These are phyloP conservation scores for Prunus dulcis DNA, from an alignment of 306 rosid genomes.

Conservation along the genomic window DNA sequence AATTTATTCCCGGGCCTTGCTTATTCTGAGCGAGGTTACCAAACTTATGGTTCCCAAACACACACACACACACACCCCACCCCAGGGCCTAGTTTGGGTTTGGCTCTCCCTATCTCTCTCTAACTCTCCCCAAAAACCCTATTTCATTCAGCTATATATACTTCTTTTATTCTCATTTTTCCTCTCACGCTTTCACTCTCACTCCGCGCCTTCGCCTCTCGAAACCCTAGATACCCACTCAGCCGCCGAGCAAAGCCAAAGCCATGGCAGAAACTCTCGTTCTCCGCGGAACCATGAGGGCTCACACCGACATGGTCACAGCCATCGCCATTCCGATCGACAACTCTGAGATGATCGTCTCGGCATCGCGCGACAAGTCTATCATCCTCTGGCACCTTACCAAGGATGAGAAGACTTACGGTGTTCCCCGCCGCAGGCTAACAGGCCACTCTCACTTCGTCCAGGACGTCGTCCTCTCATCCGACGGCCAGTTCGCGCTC, in stretches of 20 bases:
- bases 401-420: constrained; percentile 86
- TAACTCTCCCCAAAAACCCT: constrained; percentile 35
- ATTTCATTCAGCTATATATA: constrained; percentile 16
- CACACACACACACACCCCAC: neutral
- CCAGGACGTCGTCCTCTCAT: constrained; percentile 88
- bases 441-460: constrained; percentile 93
- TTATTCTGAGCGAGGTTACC: neutral
- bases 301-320: constrained; percentile 90
- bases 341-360: constrained; percentile 82
- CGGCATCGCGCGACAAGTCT: constrained; percentile 90
- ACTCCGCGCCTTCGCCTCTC: neutral
- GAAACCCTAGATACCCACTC: constrained; percentile 3
- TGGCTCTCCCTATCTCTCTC: neutral
- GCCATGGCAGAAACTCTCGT: constrained; percentile 59
- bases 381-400: constrained; percentile 85
- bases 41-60: neutral
- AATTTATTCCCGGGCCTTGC: neutral
- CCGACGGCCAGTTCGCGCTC: constrained; percentile 96
- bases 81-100: neutral
- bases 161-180: neutral
- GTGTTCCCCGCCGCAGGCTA: constrained; percentile 90
- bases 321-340: constrained; percentile 96
- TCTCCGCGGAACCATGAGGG: constrained; percentile 85
- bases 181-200: neutral
- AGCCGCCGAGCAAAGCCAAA: neutral